These are phyloP conservation scores for Rhodamnia argentea DNA, from an alignment of 345 rosid genomes.

Conservation along the genomic window DNA sequence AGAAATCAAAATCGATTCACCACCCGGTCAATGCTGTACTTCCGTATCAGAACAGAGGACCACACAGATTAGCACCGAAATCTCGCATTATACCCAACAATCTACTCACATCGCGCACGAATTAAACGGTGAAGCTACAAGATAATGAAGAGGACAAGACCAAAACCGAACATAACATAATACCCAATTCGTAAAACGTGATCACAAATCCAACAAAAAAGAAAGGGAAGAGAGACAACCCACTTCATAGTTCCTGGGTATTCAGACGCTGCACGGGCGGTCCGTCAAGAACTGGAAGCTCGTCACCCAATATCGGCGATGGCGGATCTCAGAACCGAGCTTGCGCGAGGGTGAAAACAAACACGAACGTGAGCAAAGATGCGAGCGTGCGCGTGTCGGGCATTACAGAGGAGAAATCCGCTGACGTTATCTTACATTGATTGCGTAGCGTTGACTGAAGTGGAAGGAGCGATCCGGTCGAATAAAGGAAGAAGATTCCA, in stretches of 20 bases:
- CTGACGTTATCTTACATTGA: not conserved
- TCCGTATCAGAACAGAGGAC: not conserved
- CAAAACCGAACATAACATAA: not conserved
- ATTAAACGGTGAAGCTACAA: not conserved
- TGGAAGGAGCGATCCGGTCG: not conserved
- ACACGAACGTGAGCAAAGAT: not conserved
- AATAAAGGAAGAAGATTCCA: not conserved
- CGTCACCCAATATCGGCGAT: not conserved
- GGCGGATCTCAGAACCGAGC: not conserved
- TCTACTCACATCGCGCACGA: not conserved
- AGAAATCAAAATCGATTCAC: not conserved
- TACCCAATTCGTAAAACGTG: not conserved
- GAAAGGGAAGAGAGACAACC: not conserved
- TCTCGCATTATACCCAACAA: not conserved
- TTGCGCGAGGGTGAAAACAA: not conserved
- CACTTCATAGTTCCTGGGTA: not conserved
- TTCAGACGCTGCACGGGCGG: not conserved
- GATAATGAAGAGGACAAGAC: not conserved
- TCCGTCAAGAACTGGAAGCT: not conserved
- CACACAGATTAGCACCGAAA: not conserved
- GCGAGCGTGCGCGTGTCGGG: not conserved
- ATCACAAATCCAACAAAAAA: not conserved
- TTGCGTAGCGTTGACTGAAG: not conserved
- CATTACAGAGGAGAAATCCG: not conserved
- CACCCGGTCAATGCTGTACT: not conserved